phyloP scores from a whole-genome alignment of 805 yeast genomes.

The Ogataea minuta region DNA sequence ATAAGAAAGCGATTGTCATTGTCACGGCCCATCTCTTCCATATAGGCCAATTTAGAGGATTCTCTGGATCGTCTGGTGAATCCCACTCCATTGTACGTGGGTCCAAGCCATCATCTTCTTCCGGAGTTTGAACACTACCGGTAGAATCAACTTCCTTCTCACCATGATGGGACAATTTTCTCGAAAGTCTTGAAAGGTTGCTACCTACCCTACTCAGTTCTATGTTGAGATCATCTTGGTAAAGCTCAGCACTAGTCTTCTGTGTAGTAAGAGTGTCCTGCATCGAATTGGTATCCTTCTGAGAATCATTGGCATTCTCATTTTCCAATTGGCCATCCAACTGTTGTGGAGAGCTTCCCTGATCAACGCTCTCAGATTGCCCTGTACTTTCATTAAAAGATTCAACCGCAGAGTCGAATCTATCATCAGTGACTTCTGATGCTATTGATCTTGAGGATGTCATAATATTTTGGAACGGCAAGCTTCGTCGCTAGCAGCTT shows the following conservation, averaged over 20 bases:
- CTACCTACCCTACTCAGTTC: constrained; percentile 26
- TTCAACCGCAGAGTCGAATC: constrained; percentile 15
- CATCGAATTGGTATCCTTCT: constrained; percentile 1
- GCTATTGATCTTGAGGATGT: constrained; percentile 5
- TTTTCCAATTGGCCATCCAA: not conserved
- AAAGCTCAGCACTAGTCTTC: constrained; percentile 17
- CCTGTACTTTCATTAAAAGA: constrained; percentile 6
- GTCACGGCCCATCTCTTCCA: constrained; percentile 66
- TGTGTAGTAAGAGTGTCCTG: constrained; percentile 13
- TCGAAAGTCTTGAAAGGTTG: constrained; percentile 20
- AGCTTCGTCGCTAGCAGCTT: not conserved
- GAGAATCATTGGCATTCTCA: not conserved
- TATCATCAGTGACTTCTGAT: constrained; percentile 6
- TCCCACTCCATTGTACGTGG: constrained; percentile 56
- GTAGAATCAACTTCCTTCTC: constrained; percentile 13
- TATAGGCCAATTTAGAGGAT: constrained; percentile 68
- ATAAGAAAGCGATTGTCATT: constrained; percentile 59
- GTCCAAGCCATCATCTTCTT: constrained; percentile 32
- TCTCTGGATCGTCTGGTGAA: constrained; percentile 54
- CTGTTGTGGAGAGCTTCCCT: not conserved
- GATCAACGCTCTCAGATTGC: not conserved
- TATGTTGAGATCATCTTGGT: constrained; percentile 23
- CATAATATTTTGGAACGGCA: not conserved
- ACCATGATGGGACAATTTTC: constrained; percentile 13
- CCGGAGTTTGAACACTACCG: not conserved